Evolutionary conservation across 352 stramenopile genomes (phyloP), one percentile per base, ranked within the genome.

Genomic region (Globisporangium camurandrum): DNA sequence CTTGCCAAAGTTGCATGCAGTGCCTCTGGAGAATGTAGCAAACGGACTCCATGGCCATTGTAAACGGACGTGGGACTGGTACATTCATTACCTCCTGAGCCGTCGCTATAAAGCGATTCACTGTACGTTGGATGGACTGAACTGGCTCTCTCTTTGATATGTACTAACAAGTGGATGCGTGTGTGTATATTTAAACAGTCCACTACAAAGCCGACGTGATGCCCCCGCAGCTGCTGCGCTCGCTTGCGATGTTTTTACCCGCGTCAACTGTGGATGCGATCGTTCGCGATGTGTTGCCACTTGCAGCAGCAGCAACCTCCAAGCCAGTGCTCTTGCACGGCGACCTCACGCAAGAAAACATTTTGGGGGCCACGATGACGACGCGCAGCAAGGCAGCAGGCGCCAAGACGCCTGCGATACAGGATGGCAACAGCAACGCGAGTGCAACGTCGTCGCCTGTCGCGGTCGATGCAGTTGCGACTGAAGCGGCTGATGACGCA

Each of bases 311-410:
- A 1, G 54, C 20, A 1, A 51, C 62, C 16, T 28, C 54, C 1
- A 61, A 62, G 1, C 76, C 80, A 31, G 75, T 88, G 49, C 61
- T 93, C 17, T 62, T 94, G 20, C 83, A 94, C 46, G 78, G 81
- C 31, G 83, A 94, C 43, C 53, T 94, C 24, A 94, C 83, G n/a
- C 71, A 88, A 27, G 83, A 94, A 47, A 94, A 94, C 46, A 76
- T 94, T 31, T 59, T 94, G 12, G 83, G 83, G 10, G 60, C 48
- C 6, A 49, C 48, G 34, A 19, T 67, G n/a, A 41, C n/a, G n/a
- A n/a, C n/a, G 42, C 56, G 43, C 30, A 10, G 6, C 14, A 16
- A 36, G 14, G 33, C 11, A 12, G 12, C 33, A 17, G 2, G 33
- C 6, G 33, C 17, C 4, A 20, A 17, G 12, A 8, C 33, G 33